Percentiles rank a stretch among this genome's conserved stretches.
phyloP scores from a whole-genome alignment of 345 rosid genomes.

The Salix udensis region DNA sequence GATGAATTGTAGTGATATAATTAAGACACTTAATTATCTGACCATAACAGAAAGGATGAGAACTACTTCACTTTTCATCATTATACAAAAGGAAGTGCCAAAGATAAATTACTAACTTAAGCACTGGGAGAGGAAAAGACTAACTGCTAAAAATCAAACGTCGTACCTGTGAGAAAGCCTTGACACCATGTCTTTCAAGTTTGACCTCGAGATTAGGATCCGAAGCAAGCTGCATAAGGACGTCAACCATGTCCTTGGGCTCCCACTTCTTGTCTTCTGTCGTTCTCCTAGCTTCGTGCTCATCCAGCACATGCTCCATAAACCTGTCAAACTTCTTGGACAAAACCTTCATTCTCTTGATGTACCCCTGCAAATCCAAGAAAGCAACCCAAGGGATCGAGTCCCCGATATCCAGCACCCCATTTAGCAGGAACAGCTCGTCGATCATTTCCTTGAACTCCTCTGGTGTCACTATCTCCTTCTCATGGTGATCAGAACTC shows the following conservation, averaged over 20 bases:
- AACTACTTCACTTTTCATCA: no score
- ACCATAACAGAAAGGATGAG: no score
- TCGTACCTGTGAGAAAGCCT: constrained; percentile 54
- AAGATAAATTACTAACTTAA: no score
- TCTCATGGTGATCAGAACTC: constrained; percentile 3
- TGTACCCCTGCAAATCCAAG: constrained; percentile 61
- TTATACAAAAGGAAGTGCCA: background rate
- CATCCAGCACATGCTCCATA: constrained; percentile 58
- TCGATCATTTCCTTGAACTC: constrained; percentile 70
- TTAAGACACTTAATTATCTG: background rate
- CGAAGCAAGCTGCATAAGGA: constrained; percentile 56
- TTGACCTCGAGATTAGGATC: constrained; percentile 56
- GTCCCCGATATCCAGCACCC: constrained; percentile 58
- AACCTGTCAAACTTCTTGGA: constrained; percentile 55
- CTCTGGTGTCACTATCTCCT: constrained; percentile 42
- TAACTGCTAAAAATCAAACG: background rate
- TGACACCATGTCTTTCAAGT: constrained; percentile 58
- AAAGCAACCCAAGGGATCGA: constrained; percentile 59
- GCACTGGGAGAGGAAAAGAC: no score
- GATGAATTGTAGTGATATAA: background rate
- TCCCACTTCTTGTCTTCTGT: constrained; percentile 28
- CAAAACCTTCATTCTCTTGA: constrained; percentile 59
- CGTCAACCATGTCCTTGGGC: constrained; percentile 64
- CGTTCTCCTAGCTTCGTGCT: constrained; percentile 40
- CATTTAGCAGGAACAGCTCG: constrained; percentile 58